Conservation (phyloP, 305 asterid species). For the Ilex paraguariensis region DNA sequence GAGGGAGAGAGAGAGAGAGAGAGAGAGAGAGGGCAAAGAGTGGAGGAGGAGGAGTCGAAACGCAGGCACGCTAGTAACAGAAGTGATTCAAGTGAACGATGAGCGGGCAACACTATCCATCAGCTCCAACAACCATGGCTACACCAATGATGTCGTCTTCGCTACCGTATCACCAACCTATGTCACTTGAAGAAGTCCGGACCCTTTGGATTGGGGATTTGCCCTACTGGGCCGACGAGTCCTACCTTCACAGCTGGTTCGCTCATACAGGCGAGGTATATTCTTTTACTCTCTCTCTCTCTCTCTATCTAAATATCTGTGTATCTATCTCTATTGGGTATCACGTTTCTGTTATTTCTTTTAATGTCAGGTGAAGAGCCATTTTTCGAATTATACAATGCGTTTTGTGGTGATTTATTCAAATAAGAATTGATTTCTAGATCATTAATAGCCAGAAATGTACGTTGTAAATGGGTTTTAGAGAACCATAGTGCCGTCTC, state of each 20-base stretch:
- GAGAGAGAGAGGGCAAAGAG: too few species aligned
- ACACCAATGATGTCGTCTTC: too few species aligned
- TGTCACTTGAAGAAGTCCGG: constrained; percentile 88
- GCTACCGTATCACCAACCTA: constrained; percentile 80
- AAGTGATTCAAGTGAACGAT: constrained; percentile 12
- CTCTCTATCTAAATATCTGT: not conserved
- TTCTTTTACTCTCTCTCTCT: not conserved
- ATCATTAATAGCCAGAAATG: too few species aligned
- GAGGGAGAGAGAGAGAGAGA: too few species aligned
- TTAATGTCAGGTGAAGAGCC: not conserved
- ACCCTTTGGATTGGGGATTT: constrained; percentile 98
- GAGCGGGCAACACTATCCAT: constrained; percentile 21
- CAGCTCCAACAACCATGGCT: constrained; percentile 24
- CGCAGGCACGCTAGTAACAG: too few species aligned
- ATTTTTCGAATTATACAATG: too few species aligned
- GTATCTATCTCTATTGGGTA: too few species aligned
- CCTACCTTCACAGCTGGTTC: constrained; percentile 87
- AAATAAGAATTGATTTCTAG: too few species aligned
- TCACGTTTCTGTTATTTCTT: not conserved
- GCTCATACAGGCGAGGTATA: constrained; percentile 72
- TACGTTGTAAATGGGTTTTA: too few species aligned
- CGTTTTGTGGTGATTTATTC: too few species aligned
- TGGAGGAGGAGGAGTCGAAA: too few species aligned
- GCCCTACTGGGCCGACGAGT: constrained; percentile 95
- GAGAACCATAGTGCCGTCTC: too few species aligned